phyloP scores from a whole-genome alignment of 805 yeast genomes.

The Yamadazyma nakazawae region DNA sequence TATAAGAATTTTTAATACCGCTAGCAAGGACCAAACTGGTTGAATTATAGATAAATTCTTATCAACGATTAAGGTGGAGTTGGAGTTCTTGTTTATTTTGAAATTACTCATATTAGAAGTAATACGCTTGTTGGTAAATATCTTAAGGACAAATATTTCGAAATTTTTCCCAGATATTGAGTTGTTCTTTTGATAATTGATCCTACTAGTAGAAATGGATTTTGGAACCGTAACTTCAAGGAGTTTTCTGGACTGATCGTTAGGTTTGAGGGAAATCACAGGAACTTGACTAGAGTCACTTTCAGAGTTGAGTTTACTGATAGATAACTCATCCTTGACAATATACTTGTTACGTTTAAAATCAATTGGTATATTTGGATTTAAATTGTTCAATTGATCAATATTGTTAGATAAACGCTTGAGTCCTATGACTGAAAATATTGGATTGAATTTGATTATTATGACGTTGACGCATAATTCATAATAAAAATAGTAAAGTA shows the following conservation, averaged over 20 bases:
- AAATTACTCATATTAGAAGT: not conserved
- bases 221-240: constrained; percentile 10
- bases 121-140: constrained; percentile 8
- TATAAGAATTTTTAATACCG: constrained; percentile 33
- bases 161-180: constrained; percentile 14
- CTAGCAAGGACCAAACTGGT: constrained; percentile 43
- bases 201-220: constrained; percentile 8
- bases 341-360: constrained; percentile 10
- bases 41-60: constrained; percentile 20
- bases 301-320: constrained; percentile 1
- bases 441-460: constrained; percentile 11
- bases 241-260: not conserved
- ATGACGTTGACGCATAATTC: constrained; percentile 15
- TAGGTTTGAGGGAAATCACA: constrained; percentile 11
- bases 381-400: constrained; percentile 13
- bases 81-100: constrained; percentile 11
- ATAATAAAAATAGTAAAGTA: constrained; percentile 4
- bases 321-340: constrained; percentile 1
- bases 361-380: constrained; percentile 13
- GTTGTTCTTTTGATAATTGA: constrained; percentile 5
- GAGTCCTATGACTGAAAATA: constrained; percentile 12
- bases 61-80: constrained; percentile 13
- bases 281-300: constrained; percentile 2
- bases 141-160: constrained; percentile 13
- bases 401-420: constrained; percentile 14